Evolutionary conservation across 345 rosid species (phyloP), one percentile per base, ranked within the genome.

Genomic region (Salix brachista): DNA sequence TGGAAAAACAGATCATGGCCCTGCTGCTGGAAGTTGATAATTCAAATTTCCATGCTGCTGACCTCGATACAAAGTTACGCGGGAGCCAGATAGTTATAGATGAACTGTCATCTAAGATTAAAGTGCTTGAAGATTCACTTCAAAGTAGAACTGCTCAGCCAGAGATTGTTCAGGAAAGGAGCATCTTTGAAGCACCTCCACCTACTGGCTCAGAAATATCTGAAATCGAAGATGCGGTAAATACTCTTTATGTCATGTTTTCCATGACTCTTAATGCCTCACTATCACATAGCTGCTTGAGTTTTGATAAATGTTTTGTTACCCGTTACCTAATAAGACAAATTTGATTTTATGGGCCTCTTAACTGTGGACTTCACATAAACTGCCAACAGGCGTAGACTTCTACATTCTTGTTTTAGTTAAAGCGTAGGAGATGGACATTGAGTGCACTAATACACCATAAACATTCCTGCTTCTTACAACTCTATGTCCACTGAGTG

Each of bases 201-300:
- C 84, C 92, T 65, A 80, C 86, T 76, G 89, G 89, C 62, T 91
- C 97, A 67, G 97, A 91, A 85, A 93, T 90, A 88, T 88, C 96
- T 25, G 97, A 95, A 87, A 86, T 90, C 54, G 97, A 95, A 80
- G 97, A 91, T 79, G 81, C 32, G 89, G 99, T 95, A 79, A 34
- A 75, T 74, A 34, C 18, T 72, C 67, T 34, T 10, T 26, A 62
- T 70, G 56, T 67, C n/a, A 67, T 65, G 62, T 76, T 52, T 69
- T 64, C 56, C 8, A n/a, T 32, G 4, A 9, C 42, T 8, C 34
- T n/a, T 58, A 21, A 58, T 58, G 8, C 0, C 3, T 4, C 65
- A 6, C 25, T 36, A 62, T 64, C 32, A n/a, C 64, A 7, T 12
- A 2, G 28, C 18, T 19, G 62, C 50, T 5, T 14, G 21, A 26